Base-by-base conservation (phyloP, 495 filamentous ascomycete species). In the Penicillium diatomitis region DNA sequence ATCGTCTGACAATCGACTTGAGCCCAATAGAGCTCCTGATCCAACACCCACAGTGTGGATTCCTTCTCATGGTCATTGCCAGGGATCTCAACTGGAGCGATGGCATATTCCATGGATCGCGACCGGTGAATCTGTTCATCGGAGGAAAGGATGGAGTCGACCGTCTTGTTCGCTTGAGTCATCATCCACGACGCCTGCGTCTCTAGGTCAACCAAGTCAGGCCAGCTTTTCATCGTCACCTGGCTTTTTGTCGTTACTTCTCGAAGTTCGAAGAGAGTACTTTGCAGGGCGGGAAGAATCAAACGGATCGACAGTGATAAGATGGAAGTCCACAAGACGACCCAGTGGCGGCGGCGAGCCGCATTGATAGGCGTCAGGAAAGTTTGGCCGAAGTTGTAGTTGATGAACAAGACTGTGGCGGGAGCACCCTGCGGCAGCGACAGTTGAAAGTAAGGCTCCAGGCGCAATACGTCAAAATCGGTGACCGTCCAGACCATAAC, bases 301-400 rank as follows among this genome's bases (percentile, higher is more conserved):
- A 71, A 60, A 37, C 68, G 65, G 35, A 68, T 64, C 9, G 63
- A 55, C 5, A 71, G 38, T 0, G 63, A 69, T 11, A 67, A 20
- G n/a, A 69, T 35, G 0, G 68, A 68, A 34, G 70, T 61, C 48
- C 61, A 52, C 0, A 70, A 33, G 1, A 69, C 68, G 5, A 70
- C 12, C 68, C 68, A 71, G 35, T 71, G 68, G 12, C 53, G 60
- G 37, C 66, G 58, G 6, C 57, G 62, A 28, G 62, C 59, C 10
- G 68, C 65, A 12, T 62, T 57, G 34, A 71, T 61, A 6, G 68
- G 68, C 2, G 68, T 70, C 12, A 71, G 49, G 36, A 71, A 57
- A 6, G 65, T 67, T 42, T 71, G 68, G 10, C 68, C 68, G 32
- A 71, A 71, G 38, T 68, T 71, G 44, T 71, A 71, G 49, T 71